phyloP scores from a whole-genome alignment of 1,139 yeast species.

The Debaryomyces sp. region DNA sequence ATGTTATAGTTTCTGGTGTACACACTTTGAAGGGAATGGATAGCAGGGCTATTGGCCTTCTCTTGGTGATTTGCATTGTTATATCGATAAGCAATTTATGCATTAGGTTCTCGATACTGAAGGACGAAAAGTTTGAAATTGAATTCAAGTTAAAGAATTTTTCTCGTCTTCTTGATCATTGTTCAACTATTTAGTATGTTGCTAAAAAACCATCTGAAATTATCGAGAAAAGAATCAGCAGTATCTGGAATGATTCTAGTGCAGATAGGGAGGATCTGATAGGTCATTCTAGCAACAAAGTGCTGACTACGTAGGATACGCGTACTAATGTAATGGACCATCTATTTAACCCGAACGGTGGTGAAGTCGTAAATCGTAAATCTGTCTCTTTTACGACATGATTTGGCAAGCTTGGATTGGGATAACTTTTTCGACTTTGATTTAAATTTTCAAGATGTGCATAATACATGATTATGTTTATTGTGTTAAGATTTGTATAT shows the following conservation, averaged over 20 bases:
- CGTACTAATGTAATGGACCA: not conserved
- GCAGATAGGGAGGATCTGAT: not conserved
- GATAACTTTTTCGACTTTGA: constrained; percentile 3
- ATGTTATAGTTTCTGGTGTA: constrained; percentile 12
- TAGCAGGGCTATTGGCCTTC: constrained; percentile 12
- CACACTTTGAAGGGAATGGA: constrained; percentile 3
- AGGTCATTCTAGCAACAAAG: not conserved
- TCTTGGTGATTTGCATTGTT: constrained; percentile 13
- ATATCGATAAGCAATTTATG: constrained; percentile 15
- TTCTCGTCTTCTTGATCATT: constrained; percentile 11
- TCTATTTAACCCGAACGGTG: not conserved
- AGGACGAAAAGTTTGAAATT: constrained; percentile 2
- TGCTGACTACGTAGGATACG: not conserved
- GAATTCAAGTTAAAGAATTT: constrained; percentile 8
- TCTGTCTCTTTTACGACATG: not conserved
- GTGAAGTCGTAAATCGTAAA: not conserved
- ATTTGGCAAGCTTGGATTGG: constrained; percentile 4
- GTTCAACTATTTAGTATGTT: constrained; percentile 12
- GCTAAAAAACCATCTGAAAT: constrained; percentile 11
- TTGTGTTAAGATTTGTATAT: not conserved
- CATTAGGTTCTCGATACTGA: constrained; percentile 12
- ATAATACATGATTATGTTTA: not conserved
- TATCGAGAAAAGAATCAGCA: constrained; percentile 9
- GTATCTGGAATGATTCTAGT: constrained; percentile 6
- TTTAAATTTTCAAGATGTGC: not conserved